Percentiles rank a stretch among this genome's conserved stretches.
These are phyloP conservation scores for Aspergillus asperescens DNA, from an alignment of 495 filamentous ascomycete species.

Conservation along the genomic window DNA sequence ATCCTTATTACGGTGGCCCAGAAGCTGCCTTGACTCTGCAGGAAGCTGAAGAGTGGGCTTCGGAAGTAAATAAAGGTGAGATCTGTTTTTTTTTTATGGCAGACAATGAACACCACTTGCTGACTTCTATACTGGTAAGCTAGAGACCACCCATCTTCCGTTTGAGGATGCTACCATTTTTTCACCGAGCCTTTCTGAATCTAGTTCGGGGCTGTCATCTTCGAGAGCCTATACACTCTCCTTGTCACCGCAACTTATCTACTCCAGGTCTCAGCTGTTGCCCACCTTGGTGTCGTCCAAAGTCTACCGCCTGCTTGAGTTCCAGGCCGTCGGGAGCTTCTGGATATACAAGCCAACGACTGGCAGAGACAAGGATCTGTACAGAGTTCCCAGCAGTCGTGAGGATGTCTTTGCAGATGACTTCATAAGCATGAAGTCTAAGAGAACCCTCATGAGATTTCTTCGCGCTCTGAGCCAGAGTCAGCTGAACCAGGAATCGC, in stretches of 20 bases:
- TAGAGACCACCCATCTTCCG: constrained; percentile 29
- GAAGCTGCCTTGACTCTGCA: constrained; percentile 86
- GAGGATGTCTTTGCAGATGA: constrained; percentile 82
- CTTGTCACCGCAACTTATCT: constrained; percentile 80
- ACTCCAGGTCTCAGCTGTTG: constrained; percentile 72
- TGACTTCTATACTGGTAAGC: constrained; percentile 24
- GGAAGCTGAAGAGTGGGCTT: constrained; percentile 73
- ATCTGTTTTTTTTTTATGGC: neutral
- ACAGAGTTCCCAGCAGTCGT: constrained; percentile 71
- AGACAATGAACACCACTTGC: constrained; percentile 7
- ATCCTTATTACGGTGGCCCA: constrained; percentile 78
- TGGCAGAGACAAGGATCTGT: constrained; percentile 27
- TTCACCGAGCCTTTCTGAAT: constrained; percentile 17
- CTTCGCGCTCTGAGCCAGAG: constrained; percentile 55
- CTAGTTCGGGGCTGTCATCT: constrained; percentile 45
- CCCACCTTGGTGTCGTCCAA: constrained; percentile 77
- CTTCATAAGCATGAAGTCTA: constrained; percentile 65
- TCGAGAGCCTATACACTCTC: constrained; percentile 79
- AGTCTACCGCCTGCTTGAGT: constrained; percentile 83
- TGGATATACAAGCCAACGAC: constrained; percentile 55
- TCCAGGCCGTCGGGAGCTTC: constrained; percentile 91
- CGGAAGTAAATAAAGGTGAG: constrained; percentile 45
- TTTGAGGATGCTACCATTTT: constrained; percentile 40
- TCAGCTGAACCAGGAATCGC: constrained; percentile 25
- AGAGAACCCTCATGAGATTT: constrained; percentile 82